phyloP scores from a whole-genome alignment of 2,329 filamentous ascomycete species.

The Fusarium torulosum region DNA sequence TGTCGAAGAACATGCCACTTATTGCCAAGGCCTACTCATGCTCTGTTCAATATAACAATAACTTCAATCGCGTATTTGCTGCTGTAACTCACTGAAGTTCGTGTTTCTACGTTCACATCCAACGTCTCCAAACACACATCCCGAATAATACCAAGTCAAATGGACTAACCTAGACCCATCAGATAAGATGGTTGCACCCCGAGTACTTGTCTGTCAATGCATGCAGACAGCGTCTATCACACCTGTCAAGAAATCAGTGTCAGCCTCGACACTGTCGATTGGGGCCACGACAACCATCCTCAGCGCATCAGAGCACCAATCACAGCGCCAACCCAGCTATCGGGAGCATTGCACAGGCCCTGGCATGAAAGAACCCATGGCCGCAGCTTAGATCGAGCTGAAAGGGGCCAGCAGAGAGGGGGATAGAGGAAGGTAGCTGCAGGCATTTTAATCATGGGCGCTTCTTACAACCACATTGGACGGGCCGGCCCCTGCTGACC shows the following conservation, averaged over 20 bases:
- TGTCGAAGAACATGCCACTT: background rate
- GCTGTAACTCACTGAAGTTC: background rate
- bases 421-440: slow-evolving; percentile 5
- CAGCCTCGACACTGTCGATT: slow-evolving; percentile 32
- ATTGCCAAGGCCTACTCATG: background rate
- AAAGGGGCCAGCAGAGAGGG: slow-evolving; percentile 3
- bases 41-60: background rate
- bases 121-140: slow-evolving; percentile 21
- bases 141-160: background rate
- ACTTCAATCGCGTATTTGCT: background rate
- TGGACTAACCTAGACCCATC: background rate
- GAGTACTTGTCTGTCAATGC: slow-evolving; percentile 11
- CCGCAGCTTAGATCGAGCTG: slow-evolving; percentile 30
- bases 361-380: slow-evolving; percentile 22
- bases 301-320: slow-evolving; percentile 44
- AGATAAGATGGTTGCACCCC: slow-evolving; percentile 6
- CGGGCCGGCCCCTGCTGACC: slow-evolving; percentile 31
- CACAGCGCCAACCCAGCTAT: slow-evolving; percentile 24
- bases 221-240: slow-evolving; percentile 35
- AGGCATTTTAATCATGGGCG: slow-evolving; percentile 13
- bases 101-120: slow-evolving; percentile 6
- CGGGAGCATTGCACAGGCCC: slow-evolving; percentile 13
- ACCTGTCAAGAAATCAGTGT: slow-evolving; percentile 28
- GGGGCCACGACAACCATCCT: slow-evolving; percentile 46
- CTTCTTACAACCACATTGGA: slow-evolving; percentile 20